These are phyloP conservation scores for Bothriochloa decipiens DNA, from an alignment of 176 grass and related monocot genomes.

Conservation along the genomic window DNA sequence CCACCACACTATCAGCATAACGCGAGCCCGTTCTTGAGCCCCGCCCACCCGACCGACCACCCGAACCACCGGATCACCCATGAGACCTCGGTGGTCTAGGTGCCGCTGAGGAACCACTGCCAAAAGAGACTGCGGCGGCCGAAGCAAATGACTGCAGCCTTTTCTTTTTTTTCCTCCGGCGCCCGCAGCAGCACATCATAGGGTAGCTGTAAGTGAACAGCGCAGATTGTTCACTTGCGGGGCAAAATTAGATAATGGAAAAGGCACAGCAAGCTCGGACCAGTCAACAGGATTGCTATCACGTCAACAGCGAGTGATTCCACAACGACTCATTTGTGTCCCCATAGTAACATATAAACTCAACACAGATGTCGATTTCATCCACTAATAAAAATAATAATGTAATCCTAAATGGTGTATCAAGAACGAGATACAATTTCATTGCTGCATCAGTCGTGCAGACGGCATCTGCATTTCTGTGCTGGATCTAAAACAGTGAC, in stretches of 20 bases:
- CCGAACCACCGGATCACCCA: no score
- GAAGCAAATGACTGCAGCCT: no score
- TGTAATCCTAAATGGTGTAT: background rate
- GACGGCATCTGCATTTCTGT: conserved; percentile 33
- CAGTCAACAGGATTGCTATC: background rate
- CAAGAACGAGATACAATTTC: conserved; percentile 3
- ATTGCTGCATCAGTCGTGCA: conserved; percentile 28
- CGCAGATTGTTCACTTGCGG: background rate
- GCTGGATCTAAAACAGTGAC: conserved; percentile 20
- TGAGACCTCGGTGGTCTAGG: no score
- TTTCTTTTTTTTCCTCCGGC: no score
- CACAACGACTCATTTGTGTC: conserved; percentile 8
- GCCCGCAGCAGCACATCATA: no score
- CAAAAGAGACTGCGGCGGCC: no score
- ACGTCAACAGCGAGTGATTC: background rate
- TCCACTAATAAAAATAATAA: conserved; percentile 15
- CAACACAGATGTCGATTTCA: conserved; percentile 34
- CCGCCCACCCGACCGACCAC: no score
- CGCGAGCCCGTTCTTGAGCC: no score
- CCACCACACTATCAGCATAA: no score
- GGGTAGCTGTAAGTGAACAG: no score
- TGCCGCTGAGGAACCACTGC: no score
- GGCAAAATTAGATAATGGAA: no score
- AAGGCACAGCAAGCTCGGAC: background rate
- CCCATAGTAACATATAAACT: conserved; percentile 13